Evolutionary conservation across 2,329 filamentous ascomycete species (phyloP).

Genomic region (Ophiostoma piceae): DNA sequence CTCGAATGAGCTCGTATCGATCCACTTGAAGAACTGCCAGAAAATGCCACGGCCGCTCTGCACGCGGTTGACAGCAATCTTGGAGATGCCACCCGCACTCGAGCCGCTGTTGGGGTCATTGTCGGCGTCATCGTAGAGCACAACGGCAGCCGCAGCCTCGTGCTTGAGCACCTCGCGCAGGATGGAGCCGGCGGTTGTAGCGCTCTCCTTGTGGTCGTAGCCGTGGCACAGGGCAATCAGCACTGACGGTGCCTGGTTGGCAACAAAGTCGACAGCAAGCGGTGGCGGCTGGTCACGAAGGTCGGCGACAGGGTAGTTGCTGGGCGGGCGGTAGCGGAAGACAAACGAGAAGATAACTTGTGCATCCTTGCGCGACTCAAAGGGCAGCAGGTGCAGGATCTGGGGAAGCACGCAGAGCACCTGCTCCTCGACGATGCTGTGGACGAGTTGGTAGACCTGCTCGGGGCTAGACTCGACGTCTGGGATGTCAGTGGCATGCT

Average conservation of each 20-base stretch:
- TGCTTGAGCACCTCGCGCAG: slow-evolving; percentile 83
- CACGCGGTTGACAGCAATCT: slow-evolving; percentile 68
- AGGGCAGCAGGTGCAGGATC: slow-evolving; percentile 78
- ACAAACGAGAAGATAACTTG: slow-evolving; percentile 95
- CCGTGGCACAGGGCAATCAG: slow-evolving; percentile 83
- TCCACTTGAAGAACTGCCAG: slow-evolving; percentile 97
- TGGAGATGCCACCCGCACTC: slow-evolving; percentile 67
- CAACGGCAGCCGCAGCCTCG: slow-evolving; percentile 82
- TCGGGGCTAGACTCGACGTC: slow-evolving; percentile 83
- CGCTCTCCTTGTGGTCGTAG: slow-evolving; percentile 85
- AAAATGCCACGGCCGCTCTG: slow-evolving; percentile 82
- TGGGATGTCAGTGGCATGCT: slow-evolving; percentile 35
- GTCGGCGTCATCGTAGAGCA: slow-evolving; percentile 84
- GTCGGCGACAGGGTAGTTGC: slow-evolving; percentile 20
- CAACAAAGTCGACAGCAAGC: slow-evolving; percentile 80
- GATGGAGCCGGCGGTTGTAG: slow-evolving; percentile 84
- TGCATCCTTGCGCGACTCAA: slow-evolving; percentile 92
- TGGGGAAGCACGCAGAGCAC: slow-evolving; percentile 78
- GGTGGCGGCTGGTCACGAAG: slow-evolving; percentile 60
- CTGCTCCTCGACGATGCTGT: slow-evolving; percentile 78
- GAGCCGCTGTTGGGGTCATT: slow-evolving; percentile 51
- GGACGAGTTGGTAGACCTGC: slow-evolving; percentile 80
- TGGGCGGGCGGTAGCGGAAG: slow-evolving; percentile 76
- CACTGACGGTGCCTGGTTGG: slow-evolving; percentile 79
- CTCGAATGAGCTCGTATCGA: slow-evolving; percentile 93